A percentile compares a stretch with the other conserved stretches of the same genome.
phyloP scores from a whole-genome alignment of 805 yeast genomes.

The Yamadazyma paraphyllophila region DNA sequence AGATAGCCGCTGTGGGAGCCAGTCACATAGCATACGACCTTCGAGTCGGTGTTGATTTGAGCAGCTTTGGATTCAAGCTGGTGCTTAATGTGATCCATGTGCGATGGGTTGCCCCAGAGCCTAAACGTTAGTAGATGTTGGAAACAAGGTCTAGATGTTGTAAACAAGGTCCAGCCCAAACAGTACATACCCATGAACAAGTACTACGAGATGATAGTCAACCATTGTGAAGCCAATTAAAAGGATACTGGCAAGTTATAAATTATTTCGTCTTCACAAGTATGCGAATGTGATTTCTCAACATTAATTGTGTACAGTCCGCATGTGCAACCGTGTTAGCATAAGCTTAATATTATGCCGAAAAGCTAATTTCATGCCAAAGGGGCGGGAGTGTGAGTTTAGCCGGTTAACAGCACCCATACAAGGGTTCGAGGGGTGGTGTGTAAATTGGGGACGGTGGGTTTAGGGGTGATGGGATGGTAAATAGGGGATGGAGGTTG shows the following conservation, averaged over 20 bases:
- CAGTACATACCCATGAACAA: conserved; percentile 68
- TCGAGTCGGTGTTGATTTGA: conserved; percentile 19
- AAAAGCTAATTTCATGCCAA: too few species aligned
- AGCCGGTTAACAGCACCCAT: too few species aligned
- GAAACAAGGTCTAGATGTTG: not conserved
- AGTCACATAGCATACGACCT: conserved; percentile 48
- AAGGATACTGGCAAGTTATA: not conserved
- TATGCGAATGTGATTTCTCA: conserved; percentile 6
- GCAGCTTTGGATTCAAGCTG: conserved; percentile 38
- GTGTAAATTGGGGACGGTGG: too few species aligned
- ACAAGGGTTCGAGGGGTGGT: too few species aligned
- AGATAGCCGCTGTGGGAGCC: conserved; percentile 67
- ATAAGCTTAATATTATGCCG: not conserved
- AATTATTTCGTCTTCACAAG: not conserved
- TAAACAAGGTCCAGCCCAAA: not conserved
- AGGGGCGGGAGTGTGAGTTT: too few species aligned
- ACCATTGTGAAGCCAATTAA: conserved; percentile 17
- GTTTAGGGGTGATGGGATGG: too few species aligned
- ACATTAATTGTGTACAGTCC: not conserved
- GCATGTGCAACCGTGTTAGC: not conserved
- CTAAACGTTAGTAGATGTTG: conserved; percentile 15
- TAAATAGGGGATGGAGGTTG: too few species aligned
- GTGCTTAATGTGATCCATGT: conserved; percentile 58
- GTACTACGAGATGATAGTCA: conserved; percentile 59
- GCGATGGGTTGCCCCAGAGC: conserved; percentile 75